Base-by-base conservation (phyloP, 495 filamentous ascomycete species). In the Pyrenula massariospora region DNA sequence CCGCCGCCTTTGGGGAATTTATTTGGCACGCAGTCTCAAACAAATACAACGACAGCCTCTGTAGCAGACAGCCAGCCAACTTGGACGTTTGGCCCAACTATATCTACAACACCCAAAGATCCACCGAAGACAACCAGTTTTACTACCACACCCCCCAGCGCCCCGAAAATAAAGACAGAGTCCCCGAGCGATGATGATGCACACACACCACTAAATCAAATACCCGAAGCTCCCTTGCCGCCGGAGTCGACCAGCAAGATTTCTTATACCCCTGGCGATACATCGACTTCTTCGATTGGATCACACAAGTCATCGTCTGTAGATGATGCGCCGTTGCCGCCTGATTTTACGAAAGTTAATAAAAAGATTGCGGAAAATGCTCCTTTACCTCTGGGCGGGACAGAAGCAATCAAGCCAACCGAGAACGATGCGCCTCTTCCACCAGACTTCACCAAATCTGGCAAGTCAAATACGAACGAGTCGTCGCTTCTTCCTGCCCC, bases 161-260 rank as follows among this genome's bases (percentile, higher is more conserved):
- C 60, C 21, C 57, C 57, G 20, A 58, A 58, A 56, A 61, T 69
- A 21, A 69, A 69, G 58, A 21, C 55, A 36, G 66, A 68, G 57
- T 63, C 66, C 10, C 50, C 50, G 8, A 24, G 19, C 20, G 54
- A 62, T 2, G 65, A 65, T 10, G 61, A 64, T 53, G 62, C 51
- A 56, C 22, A 53, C 5, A 25, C 51, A 12, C 54, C 24, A 15
- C 19, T 52, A 19, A 10, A 52, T 24, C 8, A 52, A 20, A 52
- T 52, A 5, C 50, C 61, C 50, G 80, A 84, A 61, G 65, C 78
- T 12, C 88, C 89, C 54, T 68, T 91, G 36, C 88, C 88, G 25
- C 88, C 87, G n/a, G 85, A 91, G 58, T 67, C 86, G 49, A 87
- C 84, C 21, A 89, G 82, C 72, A 85, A 84, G 71, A 73, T 75